Percentiles rank a stretch among this genome's conserved stretches.
Conservation (phyloP, 768 basidiomycete species). For the Panellus pusillus region DNA sequence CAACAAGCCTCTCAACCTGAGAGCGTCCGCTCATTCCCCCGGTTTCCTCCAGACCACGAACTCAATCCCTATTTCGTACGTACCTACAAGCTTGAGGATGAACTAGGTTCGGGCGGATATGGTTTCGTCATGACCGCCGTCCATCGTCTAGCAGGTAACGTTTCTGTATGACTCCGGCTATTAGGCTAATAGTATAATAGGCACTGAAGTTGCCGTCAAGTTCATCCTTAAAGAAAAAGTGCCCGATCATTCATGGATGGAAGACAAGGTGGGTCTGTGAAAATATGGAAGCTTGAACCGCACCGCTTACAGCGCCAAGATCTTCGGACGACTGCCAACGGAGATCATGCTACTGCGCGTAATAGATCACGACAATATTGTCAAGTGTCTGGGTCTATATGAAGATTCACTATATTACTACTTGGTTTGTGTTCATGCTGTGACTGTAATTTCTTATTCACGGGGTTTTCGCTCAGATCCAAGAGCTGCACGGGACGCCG, state of each 20-base stretch:
- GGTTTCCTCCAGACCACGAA: conserved; percentile 61
- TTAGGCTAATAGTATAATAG: conserved; percentile 45
- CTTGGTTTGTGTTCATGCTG: conserved; percentile 53
- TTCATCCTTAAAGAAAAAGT: conserved; percentile 83
- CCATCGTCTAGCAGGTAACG: conserved; percentile 84
- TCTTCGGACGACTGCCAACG: conserved; percentile 66
- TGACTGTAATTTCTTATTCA: conserved; percentile 4
- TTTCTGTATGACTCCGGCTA: conserved; percentile 83
- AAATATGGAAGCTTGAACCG: background rate
- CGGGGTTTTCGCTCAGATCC: conserved; percentile 52
- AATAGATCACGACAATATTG: conserved; percentile 78
- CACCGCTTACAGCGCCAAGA: conserved; percentile 48
- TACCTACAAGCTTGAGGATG: conserved; percentile 64
- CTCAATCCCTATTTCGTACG: conserved; percentile 62
- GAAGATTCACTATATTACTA: conserved; percentile 87
- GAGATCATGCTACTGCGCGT: conserved; percentile 78
- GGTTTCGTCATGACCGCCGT: conserved; percentile 91
- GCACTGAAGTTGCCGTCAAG: conserved; percentile 86
- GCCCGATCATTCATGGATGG: conserved; percentile 44
- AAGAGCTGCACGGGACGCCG: conserved; percentile 90
- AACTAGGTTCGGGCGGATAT: conserved; percentile 90
- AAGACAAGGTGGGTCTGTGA: conserved; percentile 8
- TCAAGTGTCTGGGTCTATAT: conserved; percentile 80
- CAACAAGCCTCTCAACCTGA: conserved; percentile 17
- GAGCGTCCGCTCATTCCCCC: conserved; percentile 40